phyloP scores from a whole-genome alignment of 2,329 filamentous ascomycete genomes.

The Talaromyces funiculosus region DNA sequence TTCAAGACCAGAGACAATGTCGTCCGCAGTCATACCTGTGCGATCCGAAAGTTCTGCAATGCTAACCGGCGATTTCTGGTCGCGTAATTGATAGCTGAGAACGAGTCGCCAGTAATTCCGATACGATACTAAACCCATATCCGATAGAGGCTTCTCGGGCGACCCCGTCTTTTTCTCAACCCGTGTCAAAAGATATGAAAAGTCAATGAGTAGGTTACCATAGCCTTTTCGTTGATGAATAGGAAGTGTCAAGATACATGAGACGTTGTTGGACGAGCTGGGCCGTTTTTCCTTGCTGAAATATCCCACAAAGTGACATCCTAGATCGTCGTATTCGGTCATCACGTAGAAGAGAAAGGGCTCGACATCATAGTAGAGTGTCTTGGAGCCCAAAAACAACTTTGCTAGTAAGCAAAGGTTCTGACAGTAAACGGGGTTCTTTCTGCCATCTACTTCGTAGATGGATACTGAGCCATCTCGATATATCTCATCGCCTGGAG shows the following conservation, averaged over 20 bases:
- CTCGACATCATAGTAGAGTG: slow-evolving; percentile 98
- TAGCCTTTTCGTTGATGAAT: slow-evolving; percentile 98
- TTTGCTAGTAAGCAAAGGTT: slow-evolving; percentile 93
- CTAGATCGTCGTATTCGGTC: slow-evolving; percentile 80
- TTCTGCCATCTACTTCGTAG: slow-evolving; percentile 91
- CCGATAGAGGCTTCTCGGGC: slow-evolving; percentile 92
- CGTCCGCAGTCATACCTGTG: slow-evolving; percentile 92
- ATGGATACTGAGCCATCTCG: slow-evolving; percentile 90
- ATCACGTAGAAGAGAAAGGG: slow-evolving; percentile 99
- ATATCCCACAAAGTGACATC: slow-evolving; percentile 96
- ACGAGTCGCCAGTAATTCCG: slow-evolving; percentile 94
- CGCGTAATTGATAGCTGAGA: slow-evolving; percentile 74
- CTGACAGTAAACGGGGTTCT: slow-evolving; percentile 92
- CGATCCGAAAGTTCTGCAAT: slow-evolving; percentile 63
- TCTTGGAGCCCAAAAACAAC: slow-evolving; percentile 96
- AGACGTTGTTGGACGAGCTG: slow-evolving; percentile 94
- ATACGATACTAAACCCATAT: slow-evolving; percentile 97
- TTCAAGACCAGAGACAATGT: slow-evolving; percentile 90
- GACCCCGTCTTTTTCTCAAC: slow-evolving; percentile 92
- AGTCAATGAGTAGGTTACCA: slow-evolving; percentile 93
- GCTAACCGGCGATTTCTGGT: slow-evolving; percentile 53
- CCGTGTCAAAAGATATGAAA: slow-evolving; percentile 91
- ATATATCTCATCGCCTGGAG: slow-evolving; percentile 96
- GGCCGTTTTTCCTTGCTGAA: slow-evolving; percentile 98
- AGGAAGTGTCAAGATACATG: slow-evolving; percentile 89